Conservation (phyloP, 768 basidiomycete genomes). For the Amanita phalloides region DNA sequence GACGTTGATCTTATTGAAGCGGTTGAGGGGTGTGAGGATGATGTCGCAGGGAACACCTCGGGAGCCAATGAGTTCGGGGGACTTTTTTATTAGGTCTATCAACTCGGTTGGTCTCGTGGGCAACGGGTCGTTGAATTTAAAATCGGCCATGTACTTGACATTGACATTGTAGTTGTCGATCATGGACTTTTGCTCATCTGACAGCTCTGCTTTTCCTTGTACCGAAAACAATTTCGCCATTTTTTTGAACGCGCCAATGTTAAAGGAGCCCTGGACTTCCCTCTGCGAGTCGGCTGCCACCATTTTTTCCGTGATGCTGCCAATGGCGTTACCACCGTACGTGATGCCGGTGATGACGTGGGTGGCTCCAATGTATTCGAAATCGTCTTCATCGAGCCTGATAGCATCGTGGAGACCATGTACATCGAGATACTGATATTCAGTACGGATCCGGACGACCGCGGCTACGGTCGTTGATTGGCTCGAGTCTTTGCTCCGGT, state of each 20-base stretch:
- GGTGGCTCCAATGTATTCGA: not conserved
- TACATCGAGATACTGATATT: not conserved
- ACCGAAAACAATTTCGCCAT: not conserved
- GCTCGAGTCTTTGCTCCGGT: not conserved
- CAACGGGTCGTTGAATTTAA: not conserved
- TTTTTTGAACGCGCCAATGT: not conserved
- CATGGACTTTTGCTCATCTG: not conserved
- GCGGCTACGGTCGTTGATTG: not conserved
- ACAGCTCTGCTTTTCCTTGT: not conserved
- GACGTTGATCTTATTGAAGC: not conserved
- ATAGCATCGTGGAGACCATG: not conserved
- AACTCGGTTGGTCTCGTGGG: not conserved
- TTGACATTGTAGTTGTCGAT: not conserved
- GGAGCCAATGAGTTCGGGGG: not conserved
- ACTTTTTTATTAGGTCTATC: not conserved
- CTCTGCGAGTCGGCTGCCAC: not conserved
- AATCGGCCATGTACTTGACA: not conserved
- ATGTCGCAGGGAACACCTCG: not conserved
- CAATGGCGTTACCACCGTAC: not conserved
- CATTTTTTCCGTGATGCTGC: not conserved
- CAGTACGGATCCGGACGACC: not conserved
- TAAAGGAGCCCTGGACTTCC: not conserved
- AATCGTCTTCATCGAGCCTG: not conserved
- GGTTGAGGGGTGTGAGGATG: slow-evolving; percentile 1
- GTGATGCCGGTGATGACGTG: slow-evolving; percentile 2